Conservation (phyloP, 108 stramenopile genomes). For the Discostella pseudostelligera region DNA sequence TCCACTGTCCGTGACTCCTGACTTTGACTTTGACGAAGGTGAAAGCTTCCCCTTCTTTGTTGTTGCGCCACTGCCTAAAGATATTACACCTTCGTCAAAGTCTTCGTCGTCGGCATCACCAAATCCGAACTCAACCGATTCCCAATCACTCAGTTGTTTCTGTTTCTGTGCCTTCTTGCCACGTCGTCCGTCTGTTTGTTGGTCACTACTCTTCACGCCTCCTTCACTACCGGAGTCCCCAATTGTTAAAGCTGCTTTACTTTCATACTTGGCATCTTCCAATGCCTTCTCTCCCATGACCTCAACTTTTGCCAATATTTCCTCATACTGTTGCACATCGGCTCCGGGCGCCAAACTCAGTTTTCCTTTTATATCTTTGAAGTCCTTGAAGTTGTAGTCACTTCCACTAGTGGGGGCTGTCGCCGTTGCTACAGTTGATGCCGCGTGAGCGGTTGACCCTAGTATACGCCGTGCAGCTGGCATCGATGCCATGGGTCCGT, state of each 20-base stretch:
- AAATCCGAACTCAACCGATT: slow-evolving; percentile 49
- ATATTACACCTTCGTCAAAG: slow-evolving; percentile 28
- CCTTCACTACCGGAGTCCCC: slow-evolving; percentile 13
- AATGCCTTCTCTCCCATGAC: slow-evolving; percentile 42
- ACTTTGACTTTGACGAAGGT: slow-evolving; percentile 18
- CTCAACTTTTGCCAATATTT: slow-evolving; percentile 40
- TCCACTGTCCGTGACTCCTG: slow-evolving; percentile 5
- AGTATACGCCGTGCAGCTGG: slow-evolving; percentile 21
- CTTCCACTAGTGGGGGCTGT: slow-evolving; percentile 8
- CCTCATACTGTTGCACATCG: slow-evolving; percentile 33
- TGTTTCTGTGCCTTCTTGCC: slow-evolving; percentile 19
- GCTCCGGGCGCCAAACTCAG: slow-evolving; percentile 44
- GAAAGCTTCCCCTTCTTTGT: slow-evolving; percentile 17
- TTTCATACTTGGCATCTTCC: slow-evolving; percentile 22
- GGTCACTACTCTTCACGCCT: background rate
- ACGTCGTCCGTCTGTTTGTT: slow-evolving; percentile 2
- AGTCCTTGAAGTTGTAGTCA: slow-evolving; percentile 44
- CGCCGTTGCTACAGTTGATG: slow-evolving; percentile 13
- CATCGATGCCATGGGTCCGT: slow-evolving; percentile 34
- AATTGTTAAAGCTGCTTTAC: slow-evolving; percentile 33
- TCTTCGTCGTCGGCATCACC: slow-evolving; percentile 45
- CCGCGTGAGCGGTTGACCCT: slow-evolving; percentile 33
- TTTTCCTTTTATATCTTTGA: slow-evolving; percentile 47
- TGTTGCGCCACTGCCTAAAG: slow-evolving; percentile 16
- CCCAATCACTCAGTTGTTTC: slow-evolving; percentile 41